phyloP scores from a whole-genome alignment of 768 basidiomycete genomes.

The Dictyophora rubrovolvata region DNA sequence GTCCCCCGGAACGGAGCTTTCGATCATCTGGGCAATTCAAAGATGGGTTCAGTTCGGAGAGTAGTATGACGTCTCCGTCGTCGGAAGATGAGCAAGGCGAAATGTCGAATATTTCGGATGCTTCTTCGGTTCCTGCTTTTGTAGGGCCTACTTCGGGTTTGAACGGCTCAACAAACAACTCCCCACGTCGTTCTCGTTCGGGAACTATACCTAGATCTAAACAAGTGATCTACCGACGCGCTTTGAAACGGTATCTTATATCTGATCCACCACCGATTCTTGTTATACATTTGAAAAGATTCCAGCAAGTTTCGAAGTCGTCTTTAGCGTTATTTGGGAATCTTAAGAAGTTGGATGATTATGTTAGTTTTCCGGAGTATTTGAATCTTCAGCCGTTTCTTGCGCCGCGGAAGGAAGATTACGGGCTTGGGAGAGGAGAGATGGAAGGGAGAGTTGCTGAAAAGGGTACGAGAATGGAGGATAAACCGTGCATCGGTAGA shows the following conservation, averaged over 20 bases:
- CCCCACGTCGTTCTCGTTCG: neutral
- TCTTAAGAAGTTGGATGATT: conserved; percentile 82
- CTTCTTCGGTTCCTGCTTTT: neutral
- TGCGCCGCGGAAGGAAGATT: conserved; percentile 70
- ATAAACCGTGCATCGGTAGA: conserved; percentile 46
- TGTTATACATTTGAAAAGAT: conserved; percentile 88
- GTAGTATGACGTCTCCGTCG: neutral
- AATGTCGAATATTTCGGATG: conserved; percentile 1
- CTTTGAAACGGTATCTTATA: conserved; percentile 93
- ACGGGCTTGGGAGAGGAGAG: conserved; percentile 34
- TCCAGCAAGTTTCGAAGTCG: conserved; percentile 72
- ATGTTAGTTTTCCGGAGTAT: conserved; percentile 78
- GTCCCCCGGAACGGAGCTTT: neutral
- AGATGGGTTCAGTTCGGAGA: neutral
- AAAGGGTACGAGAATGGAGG: conserved; percentile 15
- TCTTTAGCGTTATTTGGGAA: conserved; percentile 47
- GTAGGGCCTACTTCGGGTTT: neutral
- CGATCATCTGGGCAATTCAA: neutral
- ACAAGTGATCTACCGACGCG: conserved; percentile 69
- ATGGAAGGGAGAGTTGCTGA: conserved; percentile 7
- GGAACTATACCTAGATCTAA: conserved; percentile 27
- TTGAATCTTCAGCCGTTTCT: conserved; percentile 82
- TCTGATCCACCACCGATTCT: conserved; percentile 76
- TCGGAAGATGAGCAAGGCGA: conserved; percentile 1
- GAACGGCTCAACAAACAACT: neutral